A percentile compares a stretch with the other conserved stretches of the same genome.
Conservation (phyloP, 305 asterid species). For the Fraxinus angustifolia region DNA sequence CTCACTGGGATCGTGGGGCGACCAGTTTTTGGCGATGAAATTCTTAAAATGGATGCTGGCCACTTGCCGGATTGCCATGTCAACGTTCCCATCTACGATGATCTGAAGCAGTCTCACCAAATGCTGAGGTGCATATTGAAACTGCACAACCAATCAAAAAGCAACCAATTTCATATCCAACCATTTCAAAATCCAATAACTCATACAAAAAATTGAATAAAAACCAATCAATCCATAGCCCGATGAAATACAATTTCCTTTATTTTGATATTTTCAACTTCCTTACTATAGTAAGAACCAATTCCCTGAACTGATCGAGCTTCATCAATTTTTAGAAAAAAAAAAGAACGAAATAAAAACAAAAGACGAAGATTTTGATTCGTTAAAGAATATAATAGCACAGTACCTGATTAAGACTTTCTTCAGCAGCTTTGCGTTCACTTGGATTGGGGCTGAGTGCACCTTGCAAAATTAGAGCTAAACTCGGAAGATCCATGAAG, state of each 20-base stretch:
- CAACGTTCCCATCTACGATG: conserved; percentile 72
- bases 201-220: neutral
- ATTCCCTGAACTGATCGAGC: neutral
- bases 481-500: conserved; percentile 77
- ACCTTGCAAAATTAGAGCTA: conserved; percentile 66
- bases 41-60: conserved; percentile 96
- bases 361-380: neutral
- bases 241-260: neutral
- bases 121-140: conserved; percentile 84
- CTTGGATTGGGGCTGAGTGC: conserved; percentile 83
- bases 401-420: conserved; percentile 78
- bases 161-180: neutral
- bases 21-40: conserved; percentile 85
- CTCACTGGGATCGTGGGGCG: conserved; percentile 69
- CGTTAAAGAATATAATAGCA: neutral
- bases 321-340: neutral
- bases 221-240: neutral
- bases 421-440: conserved; percentile 85
- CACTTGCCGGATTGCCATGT: conserved; percentile 87
- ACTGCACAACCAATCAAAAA: conserved; percentile 45
- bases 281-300: neutral
- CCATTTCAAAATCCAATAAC: neutral
- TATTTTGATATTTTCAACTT: conserved; percentile 3
- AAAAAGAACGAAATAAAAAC: neutral
- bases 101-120: conserved; percentile 96